Evolutionary conservation across 306 rosid genomes (phyloP), one percentile per base, ranked within the genome.

Genomic region (Datisca glomerata): DNA sequence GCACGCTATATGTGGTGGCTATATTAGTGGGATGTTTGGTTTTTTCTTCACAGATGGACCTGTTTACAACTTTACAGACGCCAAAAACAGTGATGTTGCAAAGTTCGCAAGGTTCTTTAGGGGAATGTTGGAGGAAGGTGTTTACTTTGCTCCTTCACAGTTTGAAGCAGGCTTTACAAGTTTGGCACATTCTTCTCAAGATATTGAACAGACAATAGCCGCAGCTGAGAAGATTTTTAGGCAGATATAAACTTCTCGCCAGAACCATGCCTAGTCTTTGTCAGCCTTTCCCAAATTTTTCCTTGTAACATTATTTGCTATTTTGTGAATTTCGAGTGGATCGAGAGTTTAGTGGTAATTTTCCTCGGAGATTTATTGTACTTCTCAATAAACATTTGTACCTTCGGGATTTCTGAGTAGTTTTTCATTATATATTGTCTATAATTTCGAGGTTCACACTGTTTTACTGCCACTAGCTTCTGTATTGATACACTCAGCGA

Each of bases 151-250:
- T 44, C 98, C 98, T 36, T 80, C 92, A 10, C 96, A 84, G 72
- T 91, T 84, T 56, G 98, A 91, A 67, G 96, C 96, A 46, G 98
- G 98, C 19, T 80, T 84, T 60, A 91, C 98, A 25, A 91, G 94
- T 67, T 75, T 91, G 76, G 94, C 98, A 1, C 98, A 78, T 53
- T 54, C 81, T 47, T 44, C 78, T 17, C 86, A 72, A 25, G 98
- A 89, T 66, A 78, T 89, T 9, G 70, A 84, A 44, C 72, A 75
- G 38, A 89, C 98, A 0, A 77, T 84, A 52, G 95, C 95, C 4
- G 98, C 98, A 15, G 96, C 96, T 2, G 98, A 89, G 69, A 84
- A 49, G 59, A 96, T 89, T 55, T 70, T 84, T 16, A 56, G 58
- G 75, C 71, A 72, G 69, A 77, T 77, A 16, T 89, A 72, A 70